Conservation (phyloP, 139 green algal species). For the Chlorokybus atmophyticus region DNA sequence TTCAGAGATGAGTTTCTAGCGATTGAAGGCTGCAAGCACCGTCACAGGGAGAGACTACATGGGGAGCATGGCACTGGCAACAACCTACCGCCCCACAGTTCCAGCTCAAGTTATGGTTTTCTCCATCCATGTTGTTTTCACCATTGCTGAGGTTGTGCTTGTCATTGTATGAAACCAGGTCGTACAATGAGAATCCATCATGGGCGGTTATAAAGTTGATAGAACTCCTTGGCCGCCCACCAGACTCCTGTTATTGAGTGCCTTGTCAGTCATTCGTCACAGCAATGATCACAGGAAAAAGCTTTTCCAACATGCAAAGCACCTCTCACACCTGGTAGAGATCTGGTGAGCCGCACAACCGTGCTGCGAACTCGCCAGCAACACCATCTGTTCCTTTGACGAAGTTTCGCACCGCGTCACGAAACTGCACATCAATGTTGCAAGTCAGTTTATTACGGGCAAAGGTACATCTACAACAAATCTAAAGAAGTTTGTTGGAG, state of each 20-base stretch:
- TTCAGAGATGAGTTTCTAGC: no score
- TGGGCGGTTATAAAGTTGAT: slow-evolving; percentile 93
- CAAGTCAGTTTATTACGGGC: no score
- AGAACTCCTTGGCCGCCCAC: no score
- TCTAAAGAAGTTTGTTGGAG: no score
- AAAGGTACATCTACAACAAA: no score
- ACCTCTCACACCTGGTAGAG: slow-evolving; percentile 25
- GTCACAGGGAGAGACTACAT: no score
- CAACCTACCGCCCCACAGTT: slow-evolving; percentile 68
- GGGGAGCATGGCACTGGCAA: no score
- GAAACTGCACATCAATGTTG: slow-evolving; percentile 60
- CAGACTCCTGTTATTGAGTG: no score
- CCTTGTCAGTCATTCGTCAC: no score
- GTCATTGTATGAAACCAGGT: slow-evolving; percentile 85
- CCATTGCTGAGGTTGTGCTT: slow-evolving; percentile 90
- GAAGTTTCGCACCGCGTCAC: slow-evolving; percentile 76
- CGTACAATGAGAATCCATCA: slow-evolving; percentile 85
- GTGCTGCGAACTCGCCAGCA: slow-evolving; percentile 21
- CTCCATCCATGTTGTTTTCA: slow-evolving; percentile 63
- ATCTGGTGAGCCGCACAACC: slow-evolving; percentile 24
- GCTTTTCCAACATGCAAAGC: no score
- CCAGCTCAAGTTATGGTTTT: slow-evolving; percentile 91
- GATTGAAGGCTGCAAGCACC: no score
- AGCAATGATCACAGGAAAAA: no score
- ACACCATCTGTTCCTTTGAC: slow-evolving; percentile 49